Evolutionary conservation across 176 grass and related monocot species (phyloP).

Genomic region (Paspalum notatum): DNA sequence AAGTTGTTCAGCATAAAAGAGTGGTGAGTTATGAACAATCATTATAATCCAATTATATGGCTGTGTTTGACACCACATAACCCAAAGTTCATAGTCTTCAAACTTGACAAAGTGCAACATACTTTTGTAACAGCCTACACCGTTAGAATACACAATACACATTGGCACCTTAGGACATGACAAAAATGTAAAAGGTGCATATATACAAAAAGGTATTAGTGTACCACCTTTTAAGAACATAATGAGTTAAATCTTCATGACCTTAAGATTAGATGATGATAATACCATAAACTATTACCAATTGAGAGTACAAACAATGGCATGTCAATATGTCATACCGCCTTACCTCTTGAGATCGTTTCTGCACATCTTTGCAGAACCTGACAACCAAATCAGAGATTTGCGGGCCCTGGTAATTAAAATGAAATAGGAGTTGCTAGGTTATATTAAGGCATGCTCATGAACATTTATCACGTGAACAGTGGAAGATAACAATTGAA

Average conservation of each 20-base stretch:
- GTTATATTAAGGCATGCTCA: slow-evolving; percentile 20
- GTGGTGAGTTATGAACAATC: not conserved
- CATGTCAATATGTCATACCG: slow-evolving; percentile 3
- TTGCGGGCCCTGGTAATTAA: slow-evolving; percentile 47
- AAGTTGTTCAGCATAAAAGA: slow-evolving; percentile 4
- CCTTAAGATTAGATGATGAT: slow-evolving; percentile 8
- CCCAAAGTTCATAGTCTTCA: not conserved
- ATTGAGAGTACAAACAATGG: slow-evolving; percentile 32
- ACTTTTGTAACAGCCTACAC: not conserved
- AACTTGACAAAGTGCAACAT: not conserved
- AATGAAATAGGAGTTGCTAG: slow-evolving; percentile 23
- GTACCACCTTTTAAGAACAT: slow-evolving; percentile 13
- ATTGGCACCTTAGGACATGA: slow-evolving; percentile 19
- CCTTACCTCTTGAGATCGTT: slow-evolving; percentile 72
- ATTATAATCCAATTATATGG: not conserved
- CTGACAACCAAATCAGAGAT: slow-evolving; percentile 65
- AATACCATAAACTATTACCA: slow-evolving; percentile 5
- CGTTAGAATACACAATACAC: slow-evolving; percentile 6
- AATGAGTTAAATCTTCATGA: slow-evolving; percentile 1
- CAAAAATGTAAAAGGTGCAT: not conserved
- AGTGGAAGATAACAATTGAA: not conserved
- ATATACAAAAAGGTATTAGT: slow-evolving; percentile 18
- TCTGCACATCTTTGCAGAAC: slow-evolving; percentile 97
- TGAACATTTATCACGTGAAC: slow-evolving; percentile 7
- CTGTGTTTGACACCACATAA: not conserved